These are phyloP conservation scores for Exophiala phaeomuriformis DNA, from an alignment of 2,329 filamentous ascomycete genomes.

Conservation along the genomic window DNA sequence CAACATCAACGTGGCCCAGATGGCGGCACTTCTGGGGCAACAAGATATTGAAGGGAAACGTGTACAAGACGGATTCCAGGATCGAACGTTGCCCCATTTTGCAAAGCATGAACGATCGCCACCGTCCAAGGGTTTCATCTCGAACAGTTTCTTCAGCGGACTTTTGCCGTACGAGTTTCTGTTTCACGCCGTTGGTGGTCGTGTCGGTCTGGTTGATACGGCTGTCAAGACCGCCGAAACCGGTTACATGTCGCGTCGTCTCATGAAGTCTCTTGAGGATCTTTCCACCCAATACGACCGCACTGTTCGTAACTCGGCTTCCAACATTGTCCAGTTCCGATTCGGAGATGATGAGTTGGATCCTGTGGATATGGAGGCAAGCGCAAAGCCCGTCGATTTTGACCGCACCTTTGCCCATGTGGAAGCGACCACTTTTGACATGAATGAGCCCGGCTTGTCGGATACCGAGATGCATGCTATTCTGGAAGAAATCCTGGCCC, in stretches of 20 bases:
- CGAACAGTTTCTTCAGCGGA: slow-evolving; percentile 94
- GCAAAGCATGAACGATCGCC: slow-evolving; percentile 86
- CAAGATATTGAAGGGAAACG: slow-evolving; percentile 93
- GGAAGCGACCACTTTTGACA: slow-evolving; percentile 68
- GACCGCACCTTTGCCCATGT: slow-evolving; percentile 81
- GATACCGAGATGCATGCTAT: slow-evolving; percentile 65
- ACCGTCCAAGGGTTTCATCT: slow-evolving; percentile 93
- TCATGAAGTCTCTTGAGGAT: slow-evolving; percentile 98
- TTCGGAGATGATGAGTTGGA: slow-evolving; percentile 95
- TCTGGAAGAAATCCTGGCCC: slow-evolving; percentile 60
- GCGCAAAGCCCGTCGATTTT: slow-evolving; percentile 86
- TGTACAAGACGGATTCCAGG: slow-evolving; percentile 93
- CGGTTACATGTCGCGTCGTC: slow-evolving; percentile 93
- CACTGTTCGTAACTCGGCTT: slow-evolving; percentile 84
- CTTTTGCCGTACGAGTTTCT: slow-evolving; percentile 86
- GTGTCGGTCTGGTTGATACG: slow-evolving; percentile 97
- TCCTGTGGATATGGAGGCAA: slow-evolving; percentile 95
- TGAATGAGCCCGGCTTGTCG: slow-evolving; percentile 63
- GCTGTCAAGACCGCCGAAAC: slow-evolving; percentile 93
- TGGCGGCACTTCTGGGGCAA: slow-evolving; percentile 95
- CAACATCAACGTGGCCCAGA: slow-evolving; percentile 96
- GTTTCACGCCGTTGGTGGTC: slow-evolving; percentile 96
- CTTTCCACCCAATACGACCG: slow-evolving; percentile 88
- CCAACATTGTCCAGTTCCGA: slow-evolving; percentile 89
- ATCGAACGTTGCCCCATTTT: slow-evolving; percentile 89